Evolutionary conservation across 371 early-diverging fungal genomes (phyloP), one percentile per base, ranked within the genome.

Genomic region (Mortierella sp.): DNA sequence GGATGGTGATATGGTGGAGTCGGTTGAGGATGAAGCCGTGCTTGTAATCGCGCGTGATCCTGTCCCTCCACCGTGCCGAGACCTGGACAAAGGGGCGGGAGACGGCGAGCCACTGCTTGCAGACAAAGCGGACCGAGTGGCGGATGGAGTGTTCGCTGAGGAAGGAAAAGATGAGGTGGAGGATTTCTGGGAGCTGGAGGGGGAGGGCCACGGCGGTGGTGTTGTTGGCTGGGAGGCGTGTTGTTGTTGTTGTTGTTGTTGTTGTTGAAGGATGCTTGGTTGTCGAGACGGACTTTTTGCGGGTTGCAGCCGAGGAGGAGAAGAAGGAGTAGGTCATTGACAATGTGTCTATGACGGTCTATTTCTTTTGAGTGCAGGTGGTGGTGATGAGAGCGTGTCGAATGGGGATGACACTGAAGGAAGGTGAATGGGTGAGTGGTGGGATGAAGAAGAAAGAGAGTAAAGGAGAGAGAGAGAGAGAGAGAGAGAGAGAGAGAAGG

Each of bases 21-120:
- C 41, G 63, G 26, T 34, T 63, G 37, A 71, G 71, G 19, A 64
- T 14, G 45, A 16, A 64, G 40, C 41, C 40, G 53, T 69, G 69
- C 24, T 71, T 64, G 64, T 64, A 61, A 1, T 39, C 29, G n/a
- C 11, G 8, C 16, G 45, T 22, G 16, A 0, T 61, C 37, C 63
- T 64, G 40, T 71, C 71, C 47, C 45, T 71, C 71, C 71, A 71
- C 16, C 37, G 71, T 24, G 64, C 40, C 7, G 44, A 45, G n/a
- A 24, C n/a, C n/a, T 61, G 64, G 22, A 64, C 63, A 45, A 61
- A 31, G 14, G 71, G 71, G 10, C 47, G 71, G 34, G 48, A 37
- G 22, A 63, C 16, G 24, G 64, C 43, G 29, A 24, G n/a, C 71
- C 71, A 71, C 31, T 71, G 47, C 39, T 63, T 71, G 29, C 71